These are phyloP conservation scores for Erythrophleum fordii DNA, from an alignment of 306 rosid species.

Conservation along the genomic window DNA sequence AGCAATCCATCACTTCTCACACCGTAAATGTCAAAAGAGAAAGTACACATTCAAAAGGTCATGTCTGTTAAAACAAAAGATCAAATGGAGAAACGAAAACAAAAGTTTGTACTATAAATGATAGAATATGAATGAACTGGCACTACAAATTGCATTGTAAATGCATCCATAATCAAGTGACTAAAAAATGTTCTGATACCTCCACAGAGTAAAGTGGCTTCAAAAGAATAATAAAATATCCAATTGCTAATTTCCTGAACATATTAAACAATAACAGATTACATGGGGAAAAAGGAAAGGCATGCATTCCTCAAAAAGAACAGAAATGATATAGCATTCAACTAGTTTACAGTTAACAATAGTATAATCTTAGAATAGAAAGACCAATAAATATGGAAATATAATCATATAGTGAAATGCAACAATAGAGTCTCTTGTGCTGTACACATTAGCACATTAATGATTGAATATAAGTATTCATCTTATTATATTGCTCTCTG, in stretches of 20 bases:
- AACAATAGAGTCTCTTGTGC: slow-evolving; percentile 14
- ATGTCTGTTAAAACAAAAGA: not conserved
- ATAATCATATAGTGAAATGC: slow-evolving; percentile 3
- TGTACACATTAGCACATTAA: slow-evolving; percentile 1
- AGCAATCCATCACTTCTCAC: slow-evolving; percentile 20
- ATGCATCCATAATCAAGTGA: not conserved
- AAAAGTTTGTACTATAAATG: not conserved
- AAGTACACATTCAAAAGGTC: not conserved
- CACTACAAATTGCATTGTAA: not conserved
- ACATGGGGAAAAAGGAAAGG: slow-evolving; percentile 1
- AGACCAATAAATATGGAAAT: not conserved
- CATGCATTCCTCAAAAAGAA: not conserved
- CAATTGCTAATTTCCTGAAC: slow-evolving; percentile 7
- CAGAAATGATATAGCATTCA: slow-evolving; percentile 25
- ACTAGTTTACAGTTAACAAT: slow-evolving; percentile 20
- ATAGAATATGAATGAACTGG: not conserved
- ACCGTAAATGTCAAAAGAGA: not conserved
- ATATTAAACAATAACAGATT: slow-evolving; percentile 3
- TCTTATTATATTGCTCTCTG: slow-evolving; percentile 22
- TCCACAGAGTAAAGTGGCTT: not conserved
- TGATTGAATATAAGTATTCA: slow-evolving; percentile 29
- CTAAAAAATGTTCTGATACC: not conserved
- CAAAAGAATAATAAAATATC: slow-evolving; percentile 1
- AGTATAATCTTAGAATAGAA: slow-evolving; percentile 14
- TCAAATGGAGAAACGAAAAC: not conserved